A percentile compares a stretch with the other conserved stretches of the same genome.
These are phyloP conservation scores for Diaporthe vaccinii DNA, from an alignment of 2,329 filamentous ascomycete genomes.

Conservation along the genomic window DNA sequence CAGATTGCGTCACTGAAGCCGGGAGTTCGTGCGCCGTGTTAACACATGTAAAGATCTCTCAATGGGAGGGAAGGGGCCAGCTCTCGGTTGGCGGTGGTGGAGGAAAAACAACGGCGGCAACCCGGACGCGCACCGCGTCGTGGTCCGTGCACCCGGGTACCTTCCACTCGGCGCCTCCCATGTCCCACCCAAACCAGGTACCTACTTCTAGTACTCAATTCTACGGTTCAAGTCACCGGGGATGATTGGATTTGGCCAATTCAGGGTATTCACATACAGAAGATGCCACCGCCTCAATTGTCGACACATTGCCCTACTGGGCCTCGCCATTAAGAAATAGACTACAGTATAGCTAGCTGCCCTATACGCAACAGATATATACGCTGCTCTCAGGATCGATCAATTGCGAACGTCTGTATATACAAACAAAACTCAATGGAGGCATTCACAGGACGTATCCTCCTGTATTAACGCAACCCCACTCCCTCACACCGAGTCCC, in stretches of 20 bases:
- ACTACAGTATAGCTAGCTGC: slow-evolving; percentile 17
- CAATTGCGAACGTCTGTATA: slow-evolving; percentile 8
- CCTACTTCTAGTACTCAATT: not conserved
- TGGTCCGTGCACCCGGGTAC: slow-evolving; percentile 33
- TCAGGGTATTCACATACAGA: not conserved
- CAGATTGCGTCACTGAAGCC: slow-evolving; percentile 34
- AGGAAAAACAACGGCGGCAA: slow-evolving; percentile 37
- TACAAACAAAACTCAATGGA: not conserved
- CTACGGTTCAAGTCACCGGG: not conserved
- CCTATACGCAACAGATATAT: not conserved
- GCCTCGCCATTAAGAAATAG: slow-evolving; percentile 25
- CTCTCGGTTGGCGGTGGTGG: slow-evolving; percentile 32
- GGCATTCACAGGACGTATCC: slow-evolving; percentile 71
- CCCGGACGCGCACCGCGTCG: slow-evolving; percentile 38
- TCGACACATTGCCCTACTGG: not conserved
- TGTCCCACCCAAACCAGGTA: not conserved
- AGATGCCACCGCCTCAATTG: not conserved
- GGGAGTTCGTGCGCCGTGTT: slow-evolving; percentile 7
- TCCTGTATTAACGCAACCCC: slow-evolving; percentile 77
- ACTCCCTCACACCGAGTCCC: slow-evolving; percentile 81
- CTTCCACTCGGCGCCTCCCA: not conserved
- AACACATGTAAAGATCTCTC: slow-evolving; percentile 23
- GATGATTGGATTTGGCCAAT: not conserved
- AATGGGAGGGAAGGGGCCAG: slow-evolving; percentile 27
- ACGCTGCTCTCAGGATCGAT: not conserved